Percentiles rank a stretch among this genome's conserved stretches.
Conservation (phyloP, 306 rosid species). For the Rosa multiflora region DNA sequence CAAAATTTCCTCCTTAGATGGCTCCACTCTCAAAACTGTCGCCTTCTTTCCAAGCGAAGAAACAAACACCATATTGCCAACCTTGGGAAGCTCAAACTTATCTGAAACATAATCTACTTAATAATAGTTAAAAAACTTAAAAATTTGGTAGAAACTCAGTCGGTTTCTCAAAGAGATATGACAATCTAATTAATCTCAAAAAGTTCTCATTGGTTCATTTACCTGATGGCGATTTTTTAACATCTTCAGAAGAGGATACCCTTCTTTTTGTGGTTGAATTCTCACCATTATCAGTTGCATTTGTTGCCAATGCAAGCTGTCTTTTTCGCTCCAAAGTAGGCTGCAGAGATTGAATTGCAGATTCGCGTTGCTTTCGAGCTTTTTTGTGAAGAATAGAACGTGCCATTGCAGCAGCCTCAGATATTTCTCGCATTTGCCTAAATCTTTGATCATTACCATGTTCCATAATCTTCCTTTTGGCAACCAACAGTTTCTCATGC, state of each 20-base stretch:
- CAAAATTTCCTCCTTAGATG: slow-evolving; percentile 66
- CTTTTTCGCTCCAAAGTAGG: slow-evolving; percentile 33
- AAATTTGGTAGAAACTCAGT: neutral
- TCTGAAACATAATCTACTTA: slow-evolving; percentile 40
- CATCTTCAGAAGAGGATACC: slow-evolving; percentile 33
- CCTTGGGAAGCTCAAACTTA: slow-evolving; percentile 56
- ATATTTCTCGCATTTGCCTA: slow-evolving; percentile 61
- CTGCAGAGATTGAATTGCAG: slow-evolving; percentile 41
- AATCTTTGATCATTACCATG: slow-evolving; percentile 47
- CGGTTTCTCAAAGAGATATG: neutral
- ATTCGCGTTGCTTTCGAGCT: slow-evolving; percentile 52
- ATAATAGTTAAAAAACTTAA: neutral
- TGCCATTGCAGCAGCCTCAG: slow-evolving; percentile 70
- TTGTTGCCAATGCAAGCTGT: slow-evolving; percentile 33
- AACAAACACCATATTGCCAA: slow-evolving; percentile 68
- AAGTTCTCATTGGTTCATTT: neutral
- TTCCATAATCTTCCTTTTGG: slow-evolving; percentile 58
- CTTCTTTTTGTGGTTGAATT: slow-evolving; percentile 32
- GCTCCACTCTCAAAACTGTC: slow-evolving; percentile 60
- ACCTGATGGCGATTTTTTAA: slow-evolving; percentile 53
- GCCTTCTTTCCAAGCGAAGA: slow-evolving; percentile 73
- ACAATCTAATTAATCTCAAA: neutral
- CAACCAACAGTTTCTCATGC: slow-evolving; percentile 53
- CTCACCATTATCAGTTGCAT: slow-evolving; percentile 28
- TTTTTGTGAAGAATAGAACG: slow-evolving; percentile 77